These are phyloP conservation scores for Echinochloa phyllopogon DNA, from an alignment of 176 grass and related monocot species.

Conservation along the genomic window DNA sequence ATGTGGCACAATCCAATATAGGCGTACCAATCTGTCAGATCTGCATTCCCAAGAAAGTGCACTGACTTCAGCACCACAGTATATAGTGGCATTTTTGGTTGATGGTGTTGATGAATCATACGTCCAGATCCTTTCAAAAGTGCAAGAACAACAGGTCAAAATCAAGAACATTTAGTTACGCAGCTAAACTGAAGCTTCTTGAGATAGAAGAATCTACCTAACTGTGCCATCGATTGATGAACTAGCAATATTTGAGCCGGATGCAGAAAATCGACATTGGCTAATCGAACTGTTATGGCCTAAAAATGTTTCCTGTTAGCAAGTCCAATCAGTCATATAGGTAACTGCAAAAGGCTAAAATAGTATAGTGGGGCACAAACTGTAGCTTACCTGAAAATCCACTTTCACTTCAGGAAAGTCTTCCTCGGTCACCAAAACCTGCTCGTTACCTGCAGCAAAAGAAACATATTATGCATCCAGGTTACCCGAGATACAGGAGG, in stretches of 20 bases:
- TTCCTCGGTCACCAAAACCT: conserved; percentile 64
- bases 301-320: conserved; percentile 96
- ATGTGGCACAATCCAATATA: conserved; percentile 24
- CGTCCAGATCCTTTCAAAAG: conserved; percentile 82
- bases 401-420: conserved; percentile 95
- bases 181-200: conserved; percentile 33
- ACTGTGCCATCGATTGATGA: conserved; percentile 95
- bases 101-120: conserved; percentile 90
- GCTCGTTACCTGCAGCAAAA: conserved; percentile 52
- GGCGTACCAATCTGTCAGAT: conserved; percentile 92
- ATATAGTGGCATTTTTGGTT: conserved; percentile 98
- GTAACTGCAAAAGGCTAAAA: conserved; percentile 17
- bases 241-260: conserved; percentile 93
- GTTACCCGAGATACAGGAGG: conserved; percentile 13
- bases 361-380: conserved; percentile 27
- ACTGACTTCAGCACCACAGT: conserved; percentile 92
- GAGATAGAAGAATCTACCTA: conserved; percentile 65
- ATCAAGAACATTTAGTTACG: conserved; percentile 28
- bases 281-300: conserved; percentile 97
- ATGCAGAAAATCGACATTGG: conserved; percentile 89
- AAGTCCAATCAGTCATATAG: conserved; percentile 54
- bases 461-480: conserved; percentile 11
- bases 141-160: conserved; percentile 41
- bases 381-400: conserved; percentile 79
- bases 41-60: conserved; percentile 98